A percentile compares a stretch with the other conserved stretches of the same genome.
phyloP scores from a whole-genome alignment of 371 early-diverging fungal species.

The Rhizomucor miehei region DNA sequence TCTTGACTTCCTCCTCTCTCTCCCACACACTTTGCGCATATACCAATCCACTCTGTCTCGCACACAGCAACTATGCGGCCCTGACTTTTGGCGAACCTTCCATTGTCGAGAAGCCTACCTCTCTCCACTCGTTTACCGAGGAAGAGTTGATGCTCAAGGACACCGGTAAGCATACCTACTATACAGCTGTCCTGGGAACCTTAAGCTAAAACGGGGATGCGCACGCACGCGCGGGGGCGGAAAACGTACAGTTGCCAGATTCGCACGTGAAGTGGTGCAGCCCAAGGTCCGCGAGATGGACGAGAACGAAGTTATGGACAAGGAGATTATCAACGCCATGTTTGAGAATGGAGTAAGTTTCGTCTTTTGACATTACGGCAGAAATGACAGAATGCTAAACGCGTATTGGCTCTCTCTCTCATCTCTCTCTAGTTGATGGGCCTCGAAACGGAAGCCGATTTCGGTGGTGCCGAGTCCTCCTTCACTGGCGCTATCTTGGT shows the following conservation, averaged over 20 bases:
- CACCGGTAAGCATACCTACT: constrained; percentile 46
- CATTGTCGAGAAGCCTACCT: constrained; percentile 36
- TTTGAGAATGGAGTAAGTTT: constrained; percentile 84
- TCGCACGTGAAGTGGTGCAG: constrained; percentile 78
- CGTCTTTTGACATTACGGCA: too few relatives aligned
- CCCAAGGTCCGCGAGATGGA: constrained; percentile 94
- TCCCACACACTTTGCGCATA: neutral
- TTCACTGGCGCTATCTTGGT: constrained; percentile 90
- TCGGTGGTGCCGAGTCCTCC: constrained; percentile 83
- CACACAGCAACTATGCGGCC: constrained; percentile 16
- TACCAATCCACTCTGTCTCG: too few relatives aligned
- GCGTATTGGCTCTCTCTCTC: constrained; percentile 7
- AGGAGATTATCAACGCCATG: constrained; percentile 76
- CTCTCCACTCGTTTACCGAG: constrained; percentile 77
- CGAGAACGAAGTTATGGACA: constrained; percentile 85
- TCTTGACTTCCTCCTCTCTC: neutral
- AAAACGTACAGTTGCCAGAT: constrained; percentile 70
- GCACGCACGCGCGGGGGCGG: neutral
- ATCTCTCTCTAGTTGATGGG: constrained; percentile 81
- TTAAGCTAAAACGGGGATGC: neutral
- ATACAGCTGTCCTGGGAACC: neutral
- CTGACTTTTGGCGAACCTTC: constrained; percentile 16
- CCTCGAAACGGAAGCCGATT: constrained; percentile 82
- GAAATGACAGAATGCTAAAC: too few relatives aligned
- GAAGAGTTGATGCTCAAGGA: constrained; percentile 82